Percentiles rank a stretch among this genome's conserved stretches.
These are phyloP conservation scores for Globisporangium cystogenes DNA, from an alignment of 352 stramenopile genomes.

Conservation along the genomic window DNA sequence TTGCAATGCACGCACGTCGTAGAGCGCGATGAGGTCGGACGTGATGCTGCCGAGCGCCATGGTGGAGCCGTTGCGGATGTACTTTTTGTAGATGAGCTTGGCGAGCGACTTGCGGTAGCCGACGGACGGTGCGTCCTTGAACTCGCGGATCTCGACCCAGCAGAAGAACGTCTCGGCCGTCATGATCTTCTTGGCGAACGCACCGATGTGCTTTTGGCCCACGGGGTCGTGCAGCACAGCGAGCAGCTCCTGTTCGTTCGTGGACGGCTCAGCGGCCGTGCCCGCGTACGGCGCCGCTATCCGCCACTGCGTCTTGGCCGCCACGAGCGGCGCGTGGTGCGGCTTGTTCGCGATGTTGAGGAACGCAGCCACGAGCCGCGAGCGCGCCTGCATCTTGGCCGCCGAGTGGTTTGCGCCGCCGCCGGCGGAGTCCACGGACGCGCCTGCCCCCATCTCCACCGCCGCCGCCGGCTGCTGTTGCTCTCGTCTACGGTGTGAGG, in stretches of 20 bases:
- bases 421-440: slow-evolving; percentile 23
- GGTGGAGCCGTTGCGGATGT: slow-evolving; percentile 66
- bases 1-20: slow-evolving; percentile 37
- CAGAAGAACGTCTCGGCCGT: slow-evolving; percentile 82
- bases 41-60: slow-evolving; percentile 78
- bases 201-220: slow-evolving; percentile 75
- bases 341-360: slow-evolving; percentile 54
- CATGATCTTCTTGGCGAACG: slow-evolving; percentile 79
- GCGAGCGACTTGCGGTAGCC: slow-evolving; percentile 68
- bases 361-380: slow-evolving; percentile 40
- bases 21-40: slow-evolving; percentile 57
- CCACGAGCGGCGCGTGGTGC: slow-evolving; percentile 61
- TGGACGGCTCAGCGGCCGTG: slow-evolving; percentile 35
- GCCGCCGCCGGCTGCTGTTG: slow-evolving; percentile 7
- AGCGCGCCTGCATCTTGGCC: slow-evolving; percentile 35
- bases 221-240: slow-evolving; percentile 71
- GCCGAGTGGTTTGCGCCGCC: not conserved
- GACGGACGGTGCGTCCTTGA: slow-evolving; percentile 53
- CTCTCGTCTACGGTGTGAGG: no score
- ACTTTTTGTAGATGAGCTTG: slow-evolving; percentile 85
- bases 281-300: slow-evolving; percentile 49
- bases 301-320: slow-evolving; percentile 76
- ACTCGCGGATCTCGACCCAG: slow-evolving; percentile 86
- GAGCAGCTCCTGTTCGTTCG: slow-evolving; percentile 64
- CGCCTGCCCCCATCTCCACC: slow-evolving; percentile 30